Base-by-base conservation (phyloP, 2,329 filamentous ascomycete genomes). In the Pseudovirgaria hyperparasitica region DNA sequence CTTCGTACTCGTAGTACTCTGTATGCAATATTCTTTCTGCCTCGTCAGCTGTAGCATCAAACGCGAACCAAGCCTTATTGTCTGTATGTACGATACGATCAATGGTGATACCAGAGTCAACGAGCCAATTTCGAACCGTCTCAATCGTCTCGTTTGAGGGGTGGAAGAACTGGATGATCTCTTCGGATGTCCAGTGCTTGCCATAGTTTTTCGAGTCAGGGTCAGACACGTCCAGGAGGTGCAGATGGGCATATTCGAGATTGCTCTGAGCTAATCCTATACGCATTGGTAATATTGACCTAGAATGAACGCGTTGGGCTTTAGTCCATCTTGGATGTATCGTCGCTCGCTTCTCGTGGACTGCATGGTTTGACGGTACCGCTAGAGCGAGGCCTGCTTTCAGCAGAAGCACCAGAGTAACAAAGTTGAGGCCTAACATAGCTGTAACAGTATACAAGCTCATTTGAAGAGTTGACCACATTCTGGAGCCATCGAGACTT, bases 1-100 rank as follows among this genome's bases (percentile, higher is more conserved):
- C 43, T 3, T 44, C 43, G 34, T 56, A 58, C n/a, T 53, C 24
- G 23, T 49, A 47, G 35, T 55, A 60, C 21, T 54, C 37, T 1
- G 56, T 46, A 15, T 45, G 40, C 5, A 60, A 38, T 15, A 61
- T 35, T 3, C 33, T 30, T 31, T 59, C 54, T 2, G 55, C 42
- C 24, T 56, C 50, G 5, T 42, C 34, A 3, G 50, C 46, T 4
- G 45, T 42, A 1, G 52, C 52, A 11, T 54, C 45, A 28, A 60
- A 58, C 9, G 49, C 46, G 4, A 60, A 40, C 56, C 57, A 60
- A n/a, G 16, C 25, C 14, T 27, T 27, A 16, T 32, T 32, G 15
- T 34, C 16, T 8, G 32, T 26, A 8, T 16, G 17, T 11, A 19
- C 20, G 9, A 35, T 23, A 10, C 33, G 10, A 5, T 22, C 14